Evolutionary conservation across 108 stramenopile genomes (phyloP), one percentile per base, ranked within the genome.

Genomic region (Cyclotella cryptica): DNA sequence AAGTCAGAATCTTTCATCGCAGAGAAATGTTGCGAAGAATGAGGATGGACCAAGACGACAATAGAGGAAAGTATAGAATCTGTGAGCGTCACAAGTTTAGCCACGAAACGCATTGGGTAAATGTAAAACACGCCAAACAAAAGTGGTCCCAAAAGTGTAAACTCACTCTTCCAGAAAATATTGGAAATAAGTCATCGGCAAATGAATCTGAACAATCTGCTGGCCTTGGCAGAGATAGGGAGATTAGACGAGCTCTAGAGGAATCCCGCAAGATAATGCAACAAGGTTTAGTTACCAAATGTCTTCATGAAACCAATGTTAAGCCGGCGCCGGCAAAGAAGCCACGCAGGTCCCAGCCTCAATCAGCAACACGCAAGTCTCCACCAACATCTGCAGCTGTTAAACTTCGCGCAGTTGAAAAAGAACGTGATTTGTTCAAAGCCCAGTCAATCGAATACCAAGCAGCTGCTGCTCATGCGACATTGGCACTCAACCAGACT

Each of bases 1-100:
- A 61, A 17, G 60, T 39, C 14, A 63, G 4, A 17, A 51, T 45
- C 10, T 29, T 73, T 30, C n/a, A 54, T 15, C 58, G 71, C 10
- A 39, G 44, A 43, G 71, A 72, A 61, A 72, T 43, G 30, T n/a
- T 72, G 26, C 59, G 60, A 10, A n/a, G 63, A 63, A 74, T 74
- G 73, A 14, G 8, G 8, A 10, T 47, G 15, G 22, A n/a, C n/a
- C n/a, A 44, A 28, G 47, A 17, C 40, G 24, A 72, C 11, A 29
- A 45, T 39, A 46, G 12, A 35, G 15, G 24, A 43, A 9, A 49
- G 7, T 64, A 39, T 65, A 35, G 24, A 8, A 26, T 74, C 18
- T 74, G 73, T 30, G 29, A 51, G 27, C 64, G 17, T 30, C 73
- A 74, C 26, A 13, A 74, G n/a, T 74, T 74, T 65, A 10, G 65